A percentile compares a stretch with the other conserved stretches of the same genome.
phyloP scores from a whole-genome alignment of 2,329 filamentous ascomycete genomes.

The Penicillium sp. region DNA sequence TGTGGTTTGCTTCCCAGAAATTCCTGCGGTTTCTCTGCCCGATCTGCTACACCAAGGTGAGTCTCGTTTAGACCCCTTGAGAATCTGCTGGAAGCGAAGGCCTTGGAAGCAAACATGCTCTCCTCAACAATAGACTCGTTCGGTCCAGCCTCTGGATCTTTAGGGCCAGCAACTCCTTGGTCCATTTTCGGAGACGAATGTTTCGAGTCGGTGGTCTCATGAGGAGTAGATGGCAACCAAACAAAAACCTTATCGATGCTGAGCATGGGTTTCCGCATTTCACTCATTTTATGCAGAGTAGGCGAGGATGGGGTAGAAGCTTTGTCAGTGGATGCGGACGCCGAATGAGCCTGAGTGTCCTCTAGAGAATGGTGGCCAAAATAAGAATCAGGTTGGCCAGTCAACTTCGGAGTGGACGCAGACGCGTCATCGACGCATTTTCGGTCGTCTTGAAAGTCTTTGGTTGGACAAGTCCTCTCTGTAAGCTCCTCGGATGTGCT shows the following conservation, averaged over 20 bases:
- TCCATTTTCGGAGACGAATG: conserved; percentile 8
- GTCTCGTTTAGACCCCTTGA: conserved; percentile 19
- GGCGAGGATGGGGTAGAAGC: conserved; percentile 17
- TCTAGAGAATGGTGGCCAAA: conserved; percentile 8
- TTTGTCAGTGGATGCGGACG: conserved; percentile 13
- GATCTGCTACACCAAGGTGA: conserved; percentile 13
- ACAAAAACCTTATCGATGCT: conserved; percentile 34
- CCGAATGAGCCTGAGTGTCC: conserved; percentile 6
- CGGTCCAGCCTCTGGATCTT: conserved; percentile 21
- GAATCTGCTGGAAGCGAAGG: conserved; percentile 20
- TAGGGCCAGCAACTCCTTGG: conserved; percentile 17
- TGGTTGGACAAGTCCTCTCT: not conserved
- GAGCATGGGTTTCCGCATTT: conserved; percentile 36
- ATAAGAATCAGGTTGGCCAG: conserved; percentile 16
- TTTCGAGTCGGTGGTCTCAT: not conserved
- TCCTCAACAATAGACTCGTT: conserved; percentile 23
- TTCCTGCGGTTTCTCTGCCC: conserved; percentile 3
- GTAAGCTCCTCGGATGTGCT: not conserved
- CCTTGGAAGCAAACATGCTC: conserved; percentile 25
- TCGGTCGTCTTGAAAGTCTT: not conserved
- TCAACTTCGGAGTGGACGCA: conserved; percentile 32
- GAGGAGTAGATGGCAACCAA: conserved; percentile 34
- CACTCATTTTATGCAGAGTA: conserved; percentile 21
- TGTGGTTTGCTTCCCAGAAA: conserved; percentile 2
- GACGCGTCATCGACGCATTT: conserved; percentile 17